phyloP scores from a whole-genome alignment of 108 stramenopile genomes.

The Aurantiochytrium sp. region DNA sequence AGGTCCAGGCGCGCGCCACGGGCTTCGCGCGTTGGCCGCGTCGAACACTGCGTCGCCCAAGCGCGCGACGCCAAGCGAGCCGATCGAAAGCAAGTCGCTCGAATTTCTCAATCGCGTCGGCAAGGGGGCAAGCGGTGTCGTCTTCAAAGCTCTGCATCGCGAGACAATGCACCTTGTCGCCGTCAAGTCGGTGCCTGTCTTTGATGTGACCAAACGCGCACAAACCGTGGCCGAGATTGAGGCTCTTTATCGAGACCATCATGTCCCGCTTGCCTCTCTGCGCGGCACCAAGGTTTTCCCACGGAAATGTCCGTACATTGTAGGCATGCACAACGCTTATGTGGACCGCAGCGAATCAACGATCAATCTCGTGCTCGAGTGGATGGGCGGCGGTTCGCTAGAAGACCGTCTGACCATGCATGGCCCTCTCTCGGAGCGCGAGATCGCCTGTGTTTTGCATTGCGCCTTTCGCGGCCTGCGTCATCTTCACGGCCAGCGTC shows the following conservation, averaged over 20 bases:
- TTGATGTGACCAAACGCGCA: slow-evolving; percentile 39
- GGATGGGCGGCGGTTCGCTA: slow-evolving; percentile 26
- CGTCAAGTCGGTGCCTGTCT: slow-evolving; percentile 50
- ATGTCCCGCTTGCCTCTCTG: background rate
- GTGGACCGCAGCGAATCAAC: slow-evolving; percentile 33
- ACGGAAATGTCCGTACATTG: slow-evolving; percentile 31
- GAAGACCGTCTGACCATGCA: slow-evolving; percentile 34
- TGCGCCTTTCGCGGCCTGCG: slow-evolving; percentile 35
- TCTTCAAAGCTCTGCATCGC: slow-evolving; percentile 49
- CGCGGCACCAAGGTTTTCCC: background rate
- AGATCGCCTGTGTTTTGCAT: slow-evolving; percentile 34
- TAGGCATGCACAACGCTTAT: slow-evolving; percentile 55
- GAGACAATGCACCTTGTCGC: slow-evolving; percentile 54
- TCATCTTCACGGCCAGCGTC: slow-evolving; percentile 37
- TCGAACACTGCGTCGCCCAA: background rate
- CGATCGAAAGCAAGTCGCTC: background rate
- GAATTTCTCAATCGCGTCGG: slow-evolving; percentile 44
- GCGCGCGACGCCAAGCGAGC: background rate
- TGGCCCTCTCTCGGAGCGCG: slow-evolving; percentile 31
- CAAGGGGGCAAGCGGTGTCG: slow-evolving; percentile 50
- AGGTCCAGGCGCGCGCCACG: background rate
- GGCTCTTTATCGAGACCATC: slow-evolving; percentile 34
- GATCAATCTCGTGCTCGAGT: slow-evolving; percentile 46
- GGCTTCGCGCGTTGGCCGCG: background rate
- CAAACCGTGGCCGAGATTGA: slow-evolving; percentile 48